phyloP scores from a whole-genome alignment of 1,284 basidiomycete genomes.

The Cutaneotrichosporon mucoides region DNA sequence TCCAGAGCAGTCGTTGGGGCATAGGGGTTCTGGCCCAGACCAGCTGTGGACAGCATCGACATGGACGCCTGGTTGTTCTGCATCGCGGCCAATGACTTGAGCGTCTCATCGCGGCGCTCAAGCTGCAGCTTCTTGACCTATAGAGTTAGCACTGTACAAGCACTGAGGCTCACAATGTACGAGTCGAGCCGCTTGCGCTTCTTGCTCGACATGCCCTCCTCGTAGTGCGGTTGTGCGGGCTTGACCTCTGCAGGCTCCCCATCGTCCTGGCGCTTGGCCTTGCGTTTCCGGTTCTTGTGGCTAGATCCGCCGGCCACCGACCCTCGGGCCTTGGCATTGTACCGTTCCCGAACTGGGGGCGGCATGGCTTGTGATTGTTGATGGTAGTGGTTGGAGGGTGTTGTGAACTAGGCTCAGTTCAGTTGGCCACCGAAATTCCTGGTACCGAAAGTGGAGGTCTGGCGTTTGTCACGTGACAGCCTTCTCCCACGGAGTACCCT shows the following conservation, averaged over 20 bases:
- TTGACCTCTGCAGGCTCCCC: slow-evolving; percentile 33
- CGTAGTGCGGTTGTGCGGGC: slow-evolving; percentile 35
- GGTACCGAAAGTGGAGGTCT: too few relatives aligned
- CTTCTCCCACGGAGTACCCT: too few relatives aligned
- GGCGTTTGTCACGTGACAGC: too few relatives aligned
- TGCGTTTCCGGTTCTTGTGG: slow-evolving; percentile 44
- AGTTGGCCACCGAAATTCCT: too few relatives aligned
- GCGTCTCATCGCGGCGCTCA: slow-evolving; percentile 42
- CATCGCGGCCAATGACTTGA: slow-evolving; percentile 37
- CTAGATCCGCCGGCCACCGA: slow-evolving; percentile 36
- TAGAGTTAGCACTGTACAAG: neutral
- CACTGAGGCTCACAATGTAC: slow-evolving; percentile 50
- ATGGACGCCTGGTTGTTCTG: slow-evolving; percentile 31
- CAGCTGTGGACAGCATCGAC: slow-evolving; percentile 33
- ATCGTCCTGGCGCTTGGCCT: slow-evolving; percentile 36
- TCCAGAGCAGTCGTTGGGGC: slow-evolving; percentile 44
- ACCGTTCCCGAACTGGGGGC: slow-evolving; percentile 41
- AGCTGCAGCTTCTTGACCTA: slow-evolving; percentile 48
- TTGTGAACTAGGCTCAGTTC: too few relatives aligned
- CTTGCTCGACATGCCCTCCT: slow-evolving; percentile 45
- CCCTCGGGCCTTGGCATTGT: slow-evolving; percentile 47
- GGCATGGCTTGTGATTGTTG: slow-evolving; percentile 21
- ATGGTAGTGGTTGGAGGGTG: too few relatives aligned
- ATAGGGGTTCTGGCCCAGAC: slow-evolving; percentile 43
- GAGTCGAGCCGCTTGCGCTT: slow-evolving; percentile 49